A percentile compares a stretch with the other conserved stretches of the same genome.
Evolutionary conservation across 1,284 basidiomycete genomes (phyloP).

Genomic region (Thecaphora thlaspeos): DNA sequence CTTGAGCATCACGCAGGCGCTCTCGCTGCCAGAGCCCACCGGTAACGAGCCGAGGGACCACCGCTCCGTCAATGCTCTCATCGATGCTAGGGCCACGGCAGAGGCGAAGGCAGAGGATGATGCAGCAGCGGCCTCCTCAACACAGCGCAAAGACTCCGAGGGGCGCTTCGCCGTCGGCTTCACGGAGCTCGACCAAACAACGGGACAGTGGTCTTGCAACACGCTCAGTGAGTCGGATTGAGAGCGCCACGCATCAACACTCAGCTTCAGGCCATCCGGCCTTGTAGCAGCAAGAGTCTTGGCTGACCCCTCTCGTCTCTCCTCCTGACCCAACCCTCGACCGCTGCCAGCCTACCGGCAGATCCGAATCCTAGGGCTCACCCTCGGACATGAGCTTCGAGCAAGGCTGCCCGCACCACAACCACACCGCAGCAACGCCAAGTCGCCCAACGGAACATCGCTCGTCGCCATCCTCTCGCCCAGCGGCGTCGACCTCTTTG

Average conservation of each 20-base stretch:
- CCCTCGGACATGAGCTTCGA: slow-evolving; percentile 11
- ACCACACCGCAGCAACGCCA: slow-evolving; percentile 7
- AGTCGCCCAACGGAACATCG: slow-evolving; percentile 11
- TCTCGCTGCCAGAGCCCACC: slow-evolving; percentile 25
- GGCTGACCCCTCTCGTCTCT: not conserved
- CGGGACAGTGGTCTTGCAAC: slow-evolving; percentile 38
- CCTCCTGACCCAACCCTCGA: not conserved
- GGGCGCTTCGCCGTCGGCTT: slow-evolving; percentile 59
- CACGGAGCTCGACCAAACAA: slow-evolving; percentile 19
- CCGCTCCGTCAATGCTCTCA: slow-evolving; percentile 53
- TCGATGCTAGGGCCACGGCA: slow-evolving; percentile 51
- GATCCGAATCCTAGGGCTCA: slow-evolving; percentile 1
- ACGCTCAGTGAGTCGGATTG: slow-evolving; percentile 34
- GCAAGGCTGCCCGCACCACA: not conserved
- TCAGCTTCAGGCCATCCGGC: not conserved
- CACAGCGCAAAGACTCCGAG: slow-evolving; percentile 43
- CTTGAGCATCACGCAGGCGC: slow-evolving; percentile 29
- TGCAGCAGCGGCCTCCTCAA: too few species aligned
- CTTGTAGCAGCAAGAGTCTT: too few species aligned
- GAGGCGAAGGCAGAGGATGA: too few species aligned
- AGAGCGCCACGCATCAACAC: not conserved
- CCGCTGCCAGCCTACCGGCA: slow-evolving; percentile 10
- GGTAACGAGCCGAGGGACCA: slow-evolving; percentile 54
- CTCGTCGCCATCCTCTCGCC: slow-evolving; percentile 58
- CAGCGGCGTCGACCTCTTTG: slow-evolving; percentile 59